Base-by-base conservation (phyloP, 2,329 filamentous ascomycete genomes). In the Penicillium digitatum region DNA sequence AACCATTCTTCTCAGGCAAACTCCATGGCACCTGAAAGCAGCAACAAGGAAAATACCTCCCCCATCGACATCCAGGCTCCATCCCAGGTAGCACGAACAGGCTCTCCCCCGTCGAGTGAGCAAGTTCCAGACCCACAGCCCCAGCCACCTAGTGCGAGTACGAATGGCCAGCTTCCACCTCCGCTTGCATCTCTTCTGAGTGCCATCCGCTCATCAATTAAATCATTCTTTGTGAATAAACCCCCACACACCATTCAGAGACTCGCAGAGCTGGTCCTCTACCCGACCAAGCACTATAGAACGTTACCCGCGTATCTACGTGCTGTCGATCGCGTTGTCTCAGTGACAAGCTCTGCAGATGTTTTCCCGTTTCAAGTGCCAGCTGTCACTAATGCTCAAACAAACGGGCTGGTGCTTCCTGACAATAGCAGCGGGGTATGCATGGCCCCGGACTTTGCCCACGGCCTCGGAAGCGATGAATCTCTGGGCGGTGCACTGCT, bases 211-310 rank as follows among this genome's bases (percentile, higher is more conserved):
- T 70, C 69, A 16, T 85, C 86, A 16, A 78, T 96, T 37, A 78
- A 74, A 47, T 79, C 78, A 3, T 82, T 82, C 62, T 99, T 99
- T 73, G 70, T 82, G 22, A 77, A 79, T 3, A 83, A 88, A 64
- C 93, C 94, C 1, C 94, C 94, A 0, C 90, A 97, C 71, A 97
- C 94, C 3, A 83, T 96, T 58, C 94, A 99, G 75, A 88, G 94
- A 37, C 82, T 99, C 22, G 85, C 91, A 22, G 94, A 99, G 78
- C 86, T 97, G 29, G 78, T 96, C 5, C 79, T 95, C 34, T 75
- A 80, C 26, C 94, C 94, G 1, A 87, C 79, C 57, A 81, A 81
- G 52, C 88, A 96, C 74, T 96, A 97, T 77, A 85, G 83, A 58
- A 88, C 86, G 50, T 81, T 97, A 3, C 85, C 89, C 0, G 82